Evolutionary conservation across 164 flowering plant genomes (phyloP), one percentile per base, ranked within the genome.

Genomic region (Magnolia sinica): DNA sequence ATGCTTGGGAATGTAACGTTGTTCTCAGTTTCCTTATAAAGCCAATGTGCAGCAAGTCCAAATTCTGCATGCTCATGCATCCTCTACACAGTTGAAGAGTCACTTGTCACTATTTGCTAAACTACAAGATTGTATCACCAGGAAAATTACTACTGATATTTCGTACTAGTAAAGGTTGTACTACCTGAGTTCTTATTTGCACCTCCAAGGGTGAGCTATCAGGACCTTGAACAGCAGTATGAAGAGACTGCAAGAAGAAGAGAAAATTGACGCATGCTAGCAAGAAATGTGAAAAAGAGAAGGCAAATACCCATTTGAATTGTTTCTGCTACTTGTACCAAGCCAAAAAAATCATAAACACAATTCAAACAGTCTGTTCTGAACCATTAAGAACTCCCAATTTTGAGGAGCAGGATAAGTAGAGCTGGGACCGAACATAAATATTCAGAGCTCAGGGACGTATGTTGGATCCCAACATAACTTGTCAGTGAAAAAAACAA

Each of bases 31-130:
- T 95, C 98, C 78, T 95, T 95, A 75, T 95, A 95, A 75, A 95
- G 96, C 98, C 98, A 95, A 78, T 95, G 98, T 23, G 98, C 98
- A 77, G 97, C 98, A 82, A 90, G 90, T 71, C 98, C 98, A 85
- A 89, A 94, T 81, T 95, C 98, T 73, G 98, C 98, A 86, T 91
- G 84, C 77, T 91, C 96, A 76, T 95, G 98, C 98, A 95, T 95
- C 78, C 88, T 87, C 98, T 95, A 71, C 80, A 80, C 50, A 52
- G 31, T 73, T 10, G 51, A 24, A 76, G 31, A 45, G 67, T 68
- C 23, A 70, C 51, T 67, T 18, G 31, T 59, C n/a, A 72, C 14
- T 55, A 51, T 50, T 20, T 14, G 51, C 65, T 23, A 29, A 68
- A 9, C 66, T 23, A 29, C 49, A 68, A 61, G 50, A 51, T 37